phyloP scores from a whole-genome alignment of 2,329 filamentous ascomycete genomes.

The Fonsecaea erecta region DNA sequence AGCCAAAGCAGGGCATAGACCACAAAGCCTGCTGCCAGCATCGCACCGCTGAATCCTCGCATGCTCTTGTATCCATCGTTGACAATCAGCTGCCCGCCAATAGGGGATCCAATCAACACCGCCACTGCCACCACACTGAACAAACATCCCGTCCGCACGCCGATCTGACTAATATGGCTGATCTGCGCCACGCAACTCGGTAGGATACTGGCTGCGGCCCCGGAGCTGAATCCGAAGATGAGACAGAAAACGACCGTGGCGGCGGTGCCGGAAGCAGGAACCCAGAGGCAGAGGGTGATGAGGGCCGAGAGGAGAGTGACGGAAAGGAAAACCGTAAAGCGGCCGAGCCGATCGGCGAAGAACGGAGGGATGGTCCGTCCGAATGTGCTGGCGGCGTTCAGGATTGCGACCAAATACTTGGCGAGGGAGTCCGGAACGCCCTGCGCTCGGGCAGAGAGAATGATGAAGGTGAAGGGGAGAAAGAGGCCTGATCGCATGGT shows the following conservation, averaged over 20 bases:
- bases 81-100: constrained; percentile 65
- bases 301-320: constrained; percentile 50
- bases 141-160: constrained; percentile 67
- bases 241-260: constrained; percentile 67
- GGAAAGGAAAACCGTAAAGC: constrained; percentile 37
- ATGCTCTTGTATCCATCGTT: constrained; percentile 59
- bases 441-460: constrained; percentile 41
- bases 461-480: constrained; percentile 39
- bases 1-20: constrained; percentile 46
- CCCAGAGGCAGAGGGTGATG: constrained; percentile 61
- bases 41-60: constrained; percentile 67
- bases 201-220: constrained; percentile 66
- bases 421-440: constrained; percentile 57
- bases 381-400: constrained; percentile 53
- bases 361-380: constrained; percentile 44
- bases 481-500: constrained; percentile 40
- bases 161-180: constrained; percentile 70
- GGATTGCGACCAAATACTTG: constrained; percentile 59
- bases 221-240: constrained; percentile 72
- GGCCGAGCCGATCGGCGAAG: constrained; percentile 40
- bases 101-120: constrained; percentile 69
- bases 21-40: constrained; percentile 50
- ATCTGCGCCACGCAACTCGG: constrained; percentile 72
- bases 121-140: constrained; percentile 68
- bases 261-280: constrained; percentile 57